Base-by-base conservation (phyloP, 2,329 filamentous ascomycete genomes). In the Herpotrichia juniperi region DNA sequence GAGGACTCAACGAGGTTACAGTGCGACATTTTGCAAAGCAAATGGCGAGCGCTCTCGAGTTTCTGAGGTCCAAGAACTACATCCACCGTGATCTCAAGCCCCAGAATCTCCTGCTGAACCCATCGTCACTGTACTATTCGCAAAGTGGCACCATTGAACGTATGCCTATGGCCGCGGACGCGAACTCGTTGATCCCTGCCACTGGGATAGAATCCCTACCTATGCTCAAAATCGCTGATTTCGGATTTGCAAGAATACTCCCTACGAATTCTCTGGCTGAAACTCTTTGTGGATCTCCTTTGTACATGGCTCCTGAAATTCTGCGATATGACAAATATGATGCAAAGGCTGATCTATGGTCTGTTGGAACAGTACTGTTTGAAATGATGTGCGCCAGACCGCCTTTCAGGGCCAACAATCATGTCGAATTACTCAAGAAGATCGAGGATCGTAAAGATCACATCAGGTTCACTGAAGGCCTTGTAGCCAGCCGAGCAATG, bases 221-320 rank as follows among this genome's bases (percentile, higher is more conserved):
- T 4, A 96, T 97, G 88, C 84, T 99, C 54, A 99, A 99, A 78
- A 87, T 99, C 63, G 94, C 94, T 51, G 94, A 99, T 77, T 99
- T 99, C 69, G 94, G 94, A n/a, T 99, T 99, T 71, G 94, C 94
- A 50, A 87, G 94, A 50, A 91, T 96, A 49, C 79, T 99, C 43
- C 93, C 94, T 1, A 87, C 90, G 7, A 96, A 93, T 0, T 93
- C 93, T 4, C 82, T 99, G 57, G 94, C 94, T 10, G 94, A 99
- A 73, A 99, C 94, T 0, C 84, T 99, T 0, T 99, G 94, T 73
- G 94, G 94, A 16, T 97, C 94, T 11, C 94, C 94, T 9, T 80
- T 99, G 22, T 99, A 99, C 78, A 99, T 99, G 94, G 94, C 94
- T 0, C 94, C 94, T 3, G 94, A 99, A 77, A 99, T 99, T 58